Conservation (phyloP, 352 stramenopile species). For the Pilasporangium apinafurcum region DNA sequence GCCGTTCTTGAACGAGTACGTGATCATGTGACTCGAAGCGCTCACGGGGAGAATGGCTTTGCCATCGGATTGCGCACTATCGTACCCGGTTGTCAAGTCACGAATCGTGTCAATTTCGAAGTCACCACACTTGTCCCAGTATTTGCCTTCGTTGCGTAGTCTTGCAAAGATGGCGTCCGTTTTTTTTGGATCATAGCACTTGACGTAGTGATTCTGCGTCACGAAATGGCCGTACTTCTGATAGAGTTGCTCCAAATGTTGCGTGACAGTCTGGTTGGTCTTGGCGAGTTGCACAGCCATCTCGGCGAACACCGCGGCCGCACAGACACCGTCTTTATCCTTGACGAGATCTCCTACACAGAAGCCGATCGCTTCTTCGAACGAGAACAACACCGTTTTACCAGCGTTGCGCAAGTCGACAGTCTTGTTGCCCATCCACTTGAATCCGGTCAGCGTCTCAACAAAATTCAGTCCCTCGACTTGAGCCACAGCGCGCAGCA, state of each 20-base stretch:
- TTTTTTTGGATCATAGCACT: slow-evolving; percentile 89
- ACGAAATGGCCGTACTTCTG: slow-evolving; percentile 96
- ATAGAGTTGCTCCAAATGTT: slow-evolving; percentile 87
- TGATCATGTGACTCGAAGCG: slow-evolving; percentile 95
- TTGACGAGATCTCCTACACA: slow-evolving; percentile 95
- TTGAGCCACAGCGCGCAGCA: slow-evolving; percentile 90
- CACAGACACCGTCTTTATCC: slow-evolving; percentile 98
- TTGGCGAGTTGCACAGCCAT: slow-evolving; percentile 79
- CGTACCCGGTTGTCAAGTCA: slow-evolving; percentile 87
- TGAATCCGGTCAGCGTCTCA: slow-evolving; percentile 98
- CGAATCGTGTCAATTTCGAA: slow-evolving; percentile 77
- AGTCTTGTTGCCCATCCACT: slow-evolving; percentile 96
- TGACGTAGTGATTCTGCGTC: slow-evolving; percentile 97
- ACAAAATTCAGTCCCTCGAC: slow-evolving; percentile 94
- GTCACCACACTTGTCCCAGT: slow-evolving; percentile 78
- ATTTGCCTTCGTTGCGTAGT: slow-evolving; percentile 88
- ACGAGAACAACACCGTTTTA: slow-evolving; percentile 94
- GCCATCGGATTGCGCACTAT: slow-evolving; percentile 84
- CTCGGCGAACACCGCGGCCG: slow-evolving; percentile 87
- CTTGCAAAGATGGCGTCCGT: slow-evolving; percentile 88
- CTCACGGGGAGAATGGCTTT: slow-evolving; percentile 89
- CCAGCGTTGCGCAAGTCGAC: slow-evolving; percentile 70
- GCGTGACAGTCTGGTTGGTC: slow-evolving; percentile 49
- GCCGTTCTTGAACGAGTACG: slow-evolving; percentile 94
- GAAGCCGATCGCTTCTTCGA: slow-evolving; percentile 99